Evolutionary conservation across 1,139 yeast species (phyloP), one percentile per base, ranked within the genome.

Genomic region (Taiozyma sp.): DNA sequence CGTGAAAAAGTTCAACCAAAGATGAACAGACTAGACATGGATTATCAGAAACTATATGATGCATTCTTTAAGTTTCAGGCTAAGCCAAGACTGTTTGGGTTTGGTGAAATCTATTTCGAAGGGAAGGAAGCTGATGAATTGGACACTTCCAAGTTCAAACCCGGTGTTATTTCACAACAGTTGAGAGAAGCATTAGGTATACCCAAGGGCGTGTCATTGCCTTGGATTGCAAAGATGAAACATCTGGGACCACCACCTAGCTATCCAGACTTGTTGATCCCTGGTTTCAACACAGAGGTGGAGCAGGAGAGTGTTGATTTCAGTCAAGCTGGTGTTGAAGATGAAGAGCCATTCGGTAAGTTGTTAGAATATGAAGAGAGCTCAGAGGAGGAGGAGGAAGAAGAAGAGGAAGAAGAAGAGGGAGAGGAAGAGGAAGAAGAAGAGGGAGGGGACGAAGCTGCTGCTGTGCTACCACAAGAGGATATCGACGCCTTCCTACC

Each of bases 1-100:
- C 75, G 98, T 55, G 95, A 88, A 52, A 76, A 87, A 50, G 96
- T 92, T 0, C 97, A 90, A 65, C 97, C 97, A 0, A 90, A 89
- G 65, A 75, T 90, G 81, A 96, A 96, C 1, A 76, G 83, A 52
- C 70, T 93, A 29, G 99, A 93, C 67, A 79, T 93, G 38, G 98
- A 93, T 66, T 92, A 87, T 65, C 86, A 80, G 55, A 87, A 84
- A 58, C 69, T 93, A 29, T 84, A 91, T 63, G 87, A 89, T 65
- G 96, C 97, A 0, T 92, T 93, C 63, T 93, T 89, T 76, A 84
- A 85, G 64, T 74, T 78, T 60, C 96, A 89, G 62, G 78, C 86
- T 38, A 84, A 82, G 60, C 98, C 98, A 0, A 73, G 77, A 47
- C 59, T 91, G 50, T 76, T 79, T 34, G 75, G 73, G 2, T 84